Percentiles rank a stretch among this genome's conserved stretches.
Evolutionary conservation across 164 flowering plant genomes (phyloP).

Genomic region (Chimonanthus salicifolius): DNA sequence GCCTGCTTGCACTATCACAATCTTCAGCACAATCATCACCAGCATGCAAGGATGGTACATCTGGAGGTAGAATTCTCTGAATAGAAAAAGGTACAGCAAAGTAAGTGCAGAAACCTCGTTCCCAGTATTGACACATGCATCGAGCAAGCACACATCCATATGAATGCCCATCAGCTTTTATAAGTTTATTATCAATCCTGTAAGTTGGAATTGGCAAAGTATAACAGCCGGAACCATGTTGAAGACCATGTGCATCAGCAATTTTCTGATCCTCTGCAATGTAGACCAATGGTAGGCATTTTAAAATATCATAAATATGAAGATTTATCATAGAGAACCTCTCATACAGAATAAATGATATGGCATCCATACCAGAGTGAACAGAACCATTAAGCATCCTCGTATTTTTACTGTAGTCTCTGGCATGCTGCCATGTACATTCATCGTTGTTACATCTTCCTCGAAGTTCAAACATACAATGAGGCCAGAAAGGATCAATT

Average conservation of each 20-base stretch:
- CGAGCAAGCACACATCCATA: constrained; percentile 32
- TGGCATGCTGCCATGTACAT: constrained; percentile 79
- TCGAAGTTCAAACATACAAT: constrained; percentile 91
- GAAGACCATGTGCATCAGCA: constrained; percentile 12
- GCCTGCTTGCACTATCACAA: constrained; percentile 38
- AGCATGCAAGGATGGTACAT: constrained; percentile 33
- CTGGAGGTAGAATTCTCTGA: constrained; percentile 29
- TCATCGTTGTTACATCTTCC: constrained; percentile 88
- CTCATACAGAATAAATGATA: neutral
- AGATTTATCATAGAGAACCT: neutral
- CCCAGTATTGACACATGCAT: constrained; percentile 36
- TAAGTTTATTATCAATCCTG: constrained; percentile 43
- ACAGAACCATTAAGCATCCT: constrained; percentile 20
- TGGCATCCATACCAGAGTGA: constrained; percentile 32
- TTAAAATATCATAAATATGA: constrained; percentile 5
- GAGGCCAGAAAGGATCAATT: constrained; percentile 78
- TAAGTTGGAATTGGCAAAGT: constrained; percentile 36
- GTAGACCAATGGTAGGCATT: neutral
- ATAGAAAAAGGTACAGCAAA: constrained; percentile 40
- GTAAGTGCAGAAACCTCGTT: constrained; percentile 40
- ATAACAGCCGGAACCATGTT: constrained; percentile 14
- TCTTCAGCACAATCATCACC: constrained; percentile 41
- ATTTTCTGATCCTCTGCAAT: constrained; percentile 33
- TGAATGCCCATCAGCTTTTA: constrained; percentile 35
- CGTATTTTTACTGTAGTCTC: constrained; percentile 28